phyloP scores from a whole-genome alignment of 192 early-diverging fungal species.

The Umbelopsis sp. region DNA sequence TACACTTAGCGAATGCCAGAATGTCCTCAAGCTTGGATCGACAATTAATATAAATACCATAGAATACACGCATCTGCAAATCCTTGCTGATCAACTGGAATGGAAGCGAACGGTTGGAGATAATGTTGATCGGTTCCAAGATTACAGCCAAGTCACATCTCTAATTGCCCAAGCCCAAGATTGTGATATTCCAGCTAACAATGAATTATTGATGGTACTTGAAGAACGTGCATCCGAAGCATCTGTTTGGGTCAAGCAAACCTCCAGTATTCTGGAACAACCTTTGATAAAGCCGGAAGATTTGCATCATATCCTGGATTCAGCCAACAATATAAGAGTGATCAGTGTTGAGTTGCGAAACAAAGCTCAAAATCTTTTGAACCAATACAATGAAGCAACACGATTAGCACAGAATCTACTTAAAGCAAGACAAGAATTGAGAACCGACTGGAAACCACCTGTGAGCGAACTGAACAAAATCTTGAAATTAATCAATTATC shows the following conservation, averaged over 20 bases:
- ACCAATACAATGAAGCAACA: background rate
- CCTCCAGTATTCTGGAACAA: background rate
- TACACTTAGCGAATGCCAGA: conserved; percentile 33
- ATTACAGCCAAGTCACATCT: background rate
- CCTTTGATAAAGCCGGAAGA: background rate
- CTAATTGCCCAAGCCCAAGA: background rate
- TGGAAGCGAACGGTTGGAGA: conserved; percentile 8
- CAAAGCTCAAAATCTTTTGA: conserved; percentile 3
- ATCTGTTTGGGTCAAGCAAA: background rate
- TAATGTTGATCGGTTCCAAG: conserved; percentile 1
- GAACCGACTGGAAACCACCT: conserved; percentile 11
- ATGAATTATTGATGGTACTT: background rate
- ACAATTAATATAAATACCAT: conserved; percentile 6
- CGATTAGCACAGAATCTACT: background rate
- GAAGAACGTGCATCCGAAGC: conserved; percentile 1
- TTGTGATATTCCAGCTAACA: background rate
- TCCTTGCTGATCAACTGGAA: conserved; percentile 1
- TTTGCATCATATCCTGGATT: background rate
- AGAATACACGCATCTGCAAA: background rate
- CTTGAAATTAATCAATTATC: background rate
- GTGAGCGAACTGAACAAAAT: conserved; percentile 7
- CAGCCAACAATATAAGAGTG: background rate
- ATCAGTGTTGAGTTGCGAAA: conserved; percentile 4
- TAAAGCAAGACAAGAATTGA: background rate
- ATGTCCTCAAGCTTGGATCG: conserved; percentile 36